Base-by-base conservation (phyloP, 768 basidiomycete species). In the Paxillus rubicundulus region DNA sequence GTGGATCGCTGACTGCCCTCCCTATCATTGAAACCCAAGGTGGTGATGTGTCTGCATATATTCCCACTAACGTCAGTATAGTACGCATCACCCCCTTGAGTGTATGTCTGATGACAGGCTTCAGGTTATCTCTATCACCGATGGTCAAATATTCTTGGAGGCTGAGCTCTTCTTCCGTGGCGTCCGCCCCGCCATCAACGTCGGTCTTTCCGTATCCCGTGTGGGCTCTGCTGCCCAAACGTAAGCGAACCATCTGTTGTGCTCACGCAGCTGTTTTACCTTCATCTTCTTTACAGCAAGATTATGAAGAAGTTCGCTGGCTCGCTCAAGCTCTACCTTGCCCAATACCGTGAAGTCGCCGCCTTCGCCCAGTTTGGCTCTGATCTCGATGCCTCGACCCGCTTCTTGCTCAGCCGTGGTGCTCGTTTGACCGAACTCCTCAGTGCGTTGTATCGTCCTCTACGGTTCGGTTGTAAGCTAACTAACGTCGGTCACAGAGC, bases 221-320 rank as follows among this genome's bases (percentile, higher is more conserved):
- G 97, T 99, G 79, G 97, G 97, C 68, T 98, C 96, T 42, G 96
- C 97, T 67, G 97, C 97, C 68, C 97, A 99, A 80, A 98, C 96
- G 95, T 98, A 75, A 71, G 89, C 76, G 2, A 1, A 38, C 38
- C 33, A 13, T 5, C 41, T 3, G 1, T 27, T 14, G 1, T 44
- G 16, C 20, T 21, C 27, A 24, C 1, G 2, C 33, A n/a, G 20
- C 51, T 28, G 27, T 39, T 33, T 59, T 5, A 50, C 3, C 6
- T 6, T 4, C 10, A 40, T 42, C 48, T 33, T 37, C 6, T 57
- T 49, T 48, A 60, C 58, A 90, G 87, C 62, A 93, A 95, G 78
- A 93, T 98, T 78, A 98, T 99, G 97, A 99, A 98, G 89, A 95
- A 98, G 80, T 98, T 98, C 65, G 97, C 97, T 65, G 97, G 97